These are phyloP conservation scores for Yamadazyma sp. DNA, from an alignment of 805 yeast species.

Conservation along the genomic window DNA sequence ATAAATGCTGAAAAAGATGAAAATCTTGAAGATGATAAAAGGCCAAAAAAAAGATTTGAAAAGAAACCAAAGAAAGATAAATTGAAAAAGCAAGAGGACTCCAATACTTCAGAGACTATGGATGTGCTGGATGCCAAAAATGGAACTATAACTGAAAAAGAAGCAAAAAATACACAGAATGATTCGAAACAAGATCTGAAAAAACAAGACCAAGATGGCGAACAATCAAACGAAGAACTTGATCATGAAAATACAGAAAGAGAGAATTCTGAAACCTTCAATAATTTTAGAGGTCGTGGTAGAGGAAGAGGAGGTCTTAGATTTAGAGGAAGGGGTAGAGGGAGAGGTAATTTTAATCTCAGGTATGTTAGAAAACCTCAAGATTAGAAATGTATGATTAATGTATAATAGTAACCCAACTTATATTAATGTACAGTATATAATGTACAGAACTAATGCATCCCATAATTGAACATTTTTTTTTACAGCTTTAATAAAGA, in stretches of 20 bases:
- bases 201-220: not conserved
- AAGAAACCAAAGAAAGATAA: not conserved
- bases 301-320: conserved; percentile 17
- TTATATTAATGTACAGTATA: conserved; percentile 5
- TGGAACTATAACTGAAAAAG: not conserved
- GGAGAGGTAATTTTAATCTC: conserved; percentile 20
- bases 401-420: conserved; percentile 9
- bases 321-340: conserved; percentile 17
- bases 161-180: not conserved
- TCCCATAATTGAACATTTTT: too few relatives aligned
- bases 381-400: conserved; percentile 9
- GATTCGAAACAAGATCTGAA: not conserved
- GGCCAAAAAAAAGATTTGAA: not conserved
- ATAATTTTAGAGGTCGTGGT: conserved; percentile 7
- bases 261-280: conserved; percentile 1
- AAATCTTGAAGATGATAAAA: not conserved
- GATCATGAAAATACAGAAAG: not conserved
- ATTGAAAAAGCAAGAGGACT: not conserved
- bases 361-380: conserved; percentile 23
- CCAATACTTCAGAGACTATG: not conserved
- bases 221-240: not conserved
- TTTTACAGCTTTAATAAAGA: too few relatives aligned
- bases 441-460: conserved; percentile 2
- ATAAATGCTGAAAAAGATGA: not conserved
- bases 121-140: not conserved